These are phyloP conservation scores for Chlamydomonas sp. DNA, from an alignment of 139 green algal species.

Conservation along the genomic window DNA sequence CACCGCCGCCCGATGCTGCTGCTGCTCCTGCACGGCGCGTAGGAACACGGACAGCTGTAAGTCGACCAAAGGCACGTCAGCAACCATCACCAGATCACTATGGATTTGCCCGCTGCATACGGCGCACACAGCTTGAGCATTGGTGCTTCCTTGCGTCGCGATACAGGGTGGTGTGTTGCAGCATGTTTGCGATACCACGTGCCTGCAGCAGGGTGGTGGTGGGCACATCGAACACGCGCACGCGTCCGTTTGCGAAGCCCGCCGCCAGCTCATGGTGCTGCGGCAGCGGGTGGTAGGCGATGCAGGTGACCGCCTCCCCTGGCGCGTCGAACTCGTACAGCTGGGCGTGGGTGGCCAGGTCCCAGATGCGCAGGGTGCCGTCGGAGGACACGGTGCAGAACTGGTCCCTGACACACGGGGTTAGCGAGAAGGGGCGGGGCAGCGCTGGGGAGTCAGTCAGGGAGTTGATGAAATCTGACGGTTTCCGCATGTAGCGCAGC, in stretches of 20 bases:
- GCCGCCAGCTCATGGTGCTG: constrained; percentile 64
- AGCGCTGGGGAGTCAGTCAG: not conserved
- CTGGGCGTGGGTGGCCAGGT: constrained; percentile 62
- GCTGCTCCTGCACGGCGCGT: constrained; percentile 65
- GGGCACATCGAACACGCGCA: constrained; percentile 79
- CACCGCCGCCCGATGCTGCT: constrained; percentile 70
- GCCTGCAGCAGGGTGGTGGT: constrained; percentile 73
- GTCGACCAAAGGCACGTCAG: not conserved
- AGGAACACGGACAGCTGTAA: not conserved
- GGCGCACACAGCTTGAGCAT: not conserved
- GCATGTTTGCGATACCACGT: not conserved
- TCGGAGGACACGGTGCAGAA: constrained; percentile 72
- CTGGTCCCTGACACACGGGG: constrained; percentile 41
- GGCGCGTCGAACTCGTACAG: constrained; percentile 76
- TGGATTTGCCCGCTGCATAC: too few species aligned
- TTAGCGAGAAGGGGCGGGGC: too few species aligned
- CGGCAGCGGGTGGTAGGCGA: constrained; percentile 63
- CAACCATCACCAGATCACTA: too few species aligned
- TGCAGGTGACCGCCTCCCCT: constrained; percentile 54
- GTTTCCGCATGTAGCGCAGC: too few species aligned
- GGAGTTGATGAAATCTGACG: too few species aligned
- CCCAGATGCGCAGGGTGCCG: constrained; percentile 79
- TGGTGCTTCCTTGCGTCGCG: not conserved
- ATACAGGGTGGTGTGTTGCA: not conserved
- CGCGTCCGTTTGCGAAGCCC: constrained; percentile 68